A percentile compares a stretch with the other conserved stretches of the same genome.
phyloP scores from a whole-genome alignment of 176 grass and related monocot species.

The Avena atlantica region DNA sequence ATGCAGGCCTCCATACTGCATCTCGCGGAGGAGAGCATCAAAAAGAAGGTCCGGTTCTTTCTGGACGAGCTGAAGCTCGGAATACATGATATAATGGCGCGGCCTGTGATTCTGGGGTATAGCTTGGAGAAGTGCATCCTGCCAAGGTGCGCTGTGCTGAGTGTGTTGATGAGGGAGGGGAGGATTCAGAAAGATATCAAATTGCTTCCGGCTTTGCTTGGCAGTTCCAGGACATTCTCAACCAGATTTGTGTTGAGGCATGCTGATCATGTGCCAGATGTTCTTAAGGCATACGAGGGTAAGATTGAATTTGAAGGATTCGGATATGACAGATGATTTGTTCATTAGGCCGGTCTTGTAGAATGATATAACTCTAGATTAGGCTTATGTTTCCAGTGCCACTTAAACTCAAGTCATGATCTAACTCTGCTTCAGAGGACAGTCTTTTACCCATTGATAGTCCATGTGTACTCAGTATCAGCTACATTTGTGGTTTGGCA shows the following conservation, averaged over 20 bases:
- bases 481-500: conserved; percentile 35
- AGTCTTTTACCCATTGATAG: background rate
- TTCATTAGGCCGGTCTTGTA: background rate
- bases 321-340: background rate
- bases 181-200: conserved; percentile 23
- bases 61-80: conserved; percentile 40
- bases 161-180: conserved; percentile 50
- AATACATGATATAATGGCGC: background rate
- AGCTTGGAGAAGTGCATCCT: conserved; percentile 61
- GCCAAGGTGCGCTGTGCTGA: conserved; percentile 55
- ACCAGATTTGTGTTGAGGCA: conserved; percentile 19
- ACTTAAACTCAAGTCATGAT: conserved; percentile 15
- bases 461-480: background rate
- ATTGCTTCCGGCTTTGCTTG: background rate
- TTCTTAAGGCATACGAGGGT: conserved; percentile 55
- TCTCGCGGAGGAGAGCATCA: conserved; percentile 40
- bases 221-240: background rate
- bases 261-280: conserved; percentile 51
- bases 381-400: conserved; percentile 3
- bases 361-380: conserved; percentile 8
- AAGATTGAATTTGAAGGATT: conserved; percentile 64
- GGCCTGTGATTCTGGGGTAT: conserved; percentile 24
- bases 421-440: conserved; percentile 9
- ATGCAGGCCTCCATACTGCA: conserved; percentile 30
- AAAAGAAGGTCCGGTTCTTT: conserved; percentile 41